A percentile compares a stretch with the other conserved stretches of the same genome.
These are phyloP conservation scores for Onygenales sp. DNA, from an alignment of 2,329 filamentous ascomycete species.

Conservation along the genomic window DNA sequence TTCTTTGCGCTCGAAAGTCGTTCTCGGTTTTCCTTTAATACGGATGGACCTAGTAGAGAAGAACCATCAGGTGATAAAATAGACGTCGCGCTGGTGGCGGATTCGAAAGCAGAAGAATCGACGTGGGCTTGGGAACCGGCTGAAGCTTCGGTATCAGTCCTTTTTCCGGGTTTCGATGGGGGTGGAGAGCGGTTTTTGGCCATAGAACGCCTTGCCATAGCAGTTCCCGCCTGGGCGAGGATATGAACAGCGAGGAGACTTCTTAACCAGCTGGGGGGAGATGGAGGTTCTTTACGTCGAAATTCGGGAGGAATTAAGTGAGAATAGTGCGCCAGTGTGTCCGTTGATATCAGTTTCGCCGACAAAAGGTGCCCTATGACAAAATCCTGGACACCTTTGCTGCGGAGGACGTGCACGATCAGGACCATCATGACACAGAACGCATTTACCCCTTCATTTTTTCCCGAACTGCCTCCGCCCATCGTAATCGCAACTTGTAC, in stretches of 20 bases:
- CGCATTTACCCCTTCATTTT: constrained; percentile 37
- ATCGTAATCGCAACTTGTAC: constrained; percentile 87
- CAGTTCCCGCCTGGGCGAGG: constrained; percentile 38
- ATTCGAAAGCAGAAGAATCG: constrained; percentile 35
- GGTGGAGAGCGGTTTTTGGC: constrained; percentile 34
- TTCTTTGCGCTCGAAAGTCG: constrained; percentile 61
- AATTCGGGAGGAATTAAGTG: constrained; percentile 35
- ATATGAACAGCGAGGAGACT: constrained; percentile 41
- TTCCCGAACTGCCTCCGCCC: constrained; percentile 59
- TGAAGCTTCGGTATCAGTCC: constrained; percentile 36
- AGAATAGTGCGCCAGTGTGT: constrained; percentile 33
- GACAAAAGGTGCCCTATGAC: constrained; percentile 36
- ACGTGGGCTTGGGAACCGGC: constrained; percentile 33
- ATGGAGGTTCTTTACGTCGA: constrained; percentile 31
- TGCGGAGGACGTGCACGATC: constrained; percentile 36
- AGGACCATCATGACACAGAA: constrained; percentile 38
- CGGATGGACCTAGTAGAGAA: constrained; percentile 41
- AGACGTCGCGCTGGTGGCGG: constrained; percentile 27
- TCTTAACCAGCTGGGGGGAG: constrained; percentile 36
- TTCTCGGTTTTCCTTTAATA: constrained; percentile 45
- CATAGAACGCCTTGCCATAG: constrained; percentile 39
- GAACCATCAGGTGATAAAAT: constrained; percentile 32
- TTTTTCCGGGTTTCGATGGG: constrained; percentile 32
- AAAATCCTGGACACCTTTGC: constrained; percentile 41
- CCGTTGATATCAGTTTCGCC: constrained; percentile 33